A percentile compares a stretch with the other conserved stretches of the same genome.
These are phyloP conservation scores for Leccinum subrobustum DNA, from an alignment of 1,284 basidiomycete genomes.

Conservation along the genomic window DNA sequence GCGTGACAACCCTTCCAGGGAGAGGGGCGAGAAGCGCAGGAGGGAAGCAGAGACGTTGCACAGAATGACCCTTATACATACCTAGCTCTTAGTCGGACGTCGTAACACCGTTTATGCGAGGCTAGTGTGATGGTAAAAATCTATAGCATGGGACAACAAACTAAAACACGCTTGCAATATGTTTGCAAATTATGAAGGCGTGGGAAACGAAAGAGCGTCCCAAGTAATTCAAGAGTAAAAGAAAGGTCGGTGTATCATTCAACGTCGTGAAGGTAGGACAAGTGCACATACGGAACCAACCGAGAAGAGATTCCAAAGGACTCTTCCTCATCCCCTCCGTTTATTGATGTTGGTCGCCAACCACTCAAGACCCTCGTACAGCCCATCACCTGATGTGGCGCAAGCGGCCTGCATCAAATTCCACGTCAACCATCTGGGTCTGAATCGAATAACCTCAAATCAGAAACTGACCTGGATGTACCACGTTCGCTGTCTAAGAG, in stretches of 20 bases:
- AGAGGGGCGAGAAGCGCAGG: constrained; percentile 67
- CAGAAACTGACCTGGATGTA: constrained; percentile 85
- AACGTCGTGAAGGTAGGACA: constrained; percentile 43
- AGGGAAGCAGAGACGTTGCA: constrained; percentile 80
- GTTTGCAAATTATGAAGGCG: constrained; percentile 8
- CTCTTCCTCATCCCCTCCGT: constrained; percentile 60
- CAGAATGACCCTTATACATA: constrained; percentile 35
- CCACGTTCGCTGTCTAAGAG: constrained; percentile 96
- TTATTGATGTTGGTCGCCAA: constrained; percentile 84
- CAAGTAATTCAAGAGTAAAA: constrained; percentile 30
- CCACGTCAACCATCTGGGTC: constrained; percentile 19
- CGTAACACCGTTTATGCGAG: constrained; percentile 9
- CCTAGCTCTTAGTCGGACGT: constrained; percentile 5
- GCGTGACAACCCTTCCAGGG: constrained; percentile 55
- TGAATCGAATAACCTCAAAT: not conserved
- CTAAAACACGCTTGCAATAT: constrained; percentile 5
- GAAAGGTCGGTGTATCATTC: constrained; percentile 34
- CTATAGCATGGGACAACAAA: constrained; percentile 17
- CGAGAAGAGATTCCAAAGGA: constrained; percentile 33
- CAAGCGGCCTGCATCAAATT: constrained; percentile 77
- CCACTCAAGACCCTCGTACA: constrained; percentile 99
- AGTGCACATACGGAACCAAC: constrained; percentile 48
- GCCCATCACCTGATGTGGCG: constrained; percentile 97
- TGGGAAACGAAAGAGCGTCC: constrained; percentile 17
- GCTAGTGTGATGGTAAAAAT: constrained; percentile 10